phyloP scores from a whole-genome alignment of 768 basidiomycete species.

The Steccherinum ochraceum region DNA sequence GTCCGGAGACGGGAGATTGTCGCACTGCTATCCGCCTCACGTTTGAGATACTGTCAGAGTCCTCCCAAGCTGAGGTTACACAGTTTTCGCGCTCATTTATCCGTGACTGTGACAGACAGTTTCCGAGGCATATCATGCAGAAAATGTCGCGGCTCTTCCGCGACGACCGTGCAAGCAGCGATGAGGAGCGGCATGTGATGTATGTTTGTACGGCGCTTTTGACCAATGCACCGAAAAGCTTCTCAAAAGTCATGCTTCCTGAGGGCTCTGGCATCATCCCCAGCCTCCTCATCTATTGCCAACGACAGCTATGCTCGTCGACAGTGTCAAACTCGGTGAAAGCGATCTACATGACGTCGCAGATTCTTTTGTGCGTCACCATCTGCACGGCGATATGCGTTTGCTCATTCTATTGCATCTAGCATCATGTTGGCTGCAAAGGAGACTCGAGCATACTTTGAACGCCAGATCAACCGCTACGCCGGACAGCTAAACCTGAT shows the following conservation, averaged over 20 bases:
- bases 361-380: no score
- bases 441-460: no score
- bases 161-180: background rate
- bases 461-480: no score
- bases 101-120: background rate
- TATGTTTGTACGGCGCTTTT: background rate
- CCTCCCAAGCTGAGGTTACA: background rate
- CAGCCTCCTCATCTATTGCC: background rate
- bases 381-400: no score
- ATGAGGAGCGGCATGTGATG: background rate
- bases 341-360: no score
- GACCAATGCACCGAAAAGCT: background rate
- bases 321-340: no score
- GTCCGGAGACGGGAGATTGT: background rate
- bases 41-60: background rate
- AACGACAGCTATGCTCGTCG: background rate
- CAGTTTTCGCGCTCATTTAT: background rate
- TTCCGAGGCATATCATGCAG: background rate
- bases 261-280: background rate
- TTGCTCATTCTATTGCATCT: no score
- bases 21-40: no score
- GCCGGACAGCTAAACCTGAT: no score
- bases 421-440: no score
- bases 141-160: background rate
- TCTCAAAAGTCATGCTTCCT: background rate